Conservation (phyloP, 139 green algal genomes). For the Chlamydomonas applanata region DNA sequence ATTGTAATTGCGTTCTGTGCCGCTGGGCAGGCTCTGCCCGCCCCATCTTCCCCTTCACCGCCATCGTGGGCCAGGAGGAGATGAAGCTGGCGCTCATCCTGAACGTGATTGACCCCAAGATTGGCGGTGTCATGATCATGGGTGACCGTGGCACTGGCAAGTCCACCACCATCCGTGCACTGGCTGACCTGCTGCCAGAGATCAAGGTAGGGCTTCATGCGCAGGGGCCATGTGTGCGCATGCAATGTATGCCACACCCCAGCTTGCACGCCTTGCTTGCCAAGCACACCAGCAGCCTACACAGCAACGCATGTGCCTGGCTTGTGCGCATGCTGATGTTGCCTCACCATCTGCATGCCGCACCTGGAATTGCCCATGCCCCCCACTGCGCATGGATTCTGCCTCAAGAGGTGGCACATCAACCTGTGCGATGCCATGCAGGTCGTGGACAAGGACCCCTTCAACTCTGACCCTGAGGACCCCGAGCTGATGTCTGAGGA, state of each 20-base stretch:
- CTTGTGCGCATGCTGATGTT: not conserved
- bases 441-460: conserved; percentile 81
- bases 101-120: conserved; percentile 85
- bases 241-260: not conserved
- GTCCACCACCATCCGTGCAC: conserved; percentile 72
- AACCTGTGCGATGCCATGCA: conserved; percentile 33
- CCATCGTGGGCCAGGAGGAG: conserved; percentile 86
- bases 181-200: conserved; percentile 85
- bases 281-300: too few relatives aligned
- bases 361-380: not conserved
- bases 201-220: conserved; percentile 49
- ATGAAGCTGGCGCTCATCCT: conserved; percentile 91
- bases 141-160: conserved; percentile 91
- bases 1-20: too few relatives aligned
- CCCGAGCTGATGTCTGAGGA: conserved; percentile 81
- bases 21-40: conserved; percentile 36
- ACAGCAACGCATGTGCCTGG: not conserved
- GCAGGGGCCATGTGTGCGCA: not conserved
- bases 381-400: not conserved
- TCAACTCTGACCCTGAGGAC: conserved; percentile 86
- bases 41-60: conserved; percentile 81
- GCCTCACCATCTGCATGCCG: too few relatives aligned
- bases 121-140: conserved; percentile 94
- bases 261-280: not conserved
- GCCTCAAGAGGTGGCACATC: too few relatives aligned